These are phyloP conservation scores for Amphirosellinia nigrospora DNA, from an alignment of 495 filamentous ascomycete species.

Conservation along the genomic window DNA sequence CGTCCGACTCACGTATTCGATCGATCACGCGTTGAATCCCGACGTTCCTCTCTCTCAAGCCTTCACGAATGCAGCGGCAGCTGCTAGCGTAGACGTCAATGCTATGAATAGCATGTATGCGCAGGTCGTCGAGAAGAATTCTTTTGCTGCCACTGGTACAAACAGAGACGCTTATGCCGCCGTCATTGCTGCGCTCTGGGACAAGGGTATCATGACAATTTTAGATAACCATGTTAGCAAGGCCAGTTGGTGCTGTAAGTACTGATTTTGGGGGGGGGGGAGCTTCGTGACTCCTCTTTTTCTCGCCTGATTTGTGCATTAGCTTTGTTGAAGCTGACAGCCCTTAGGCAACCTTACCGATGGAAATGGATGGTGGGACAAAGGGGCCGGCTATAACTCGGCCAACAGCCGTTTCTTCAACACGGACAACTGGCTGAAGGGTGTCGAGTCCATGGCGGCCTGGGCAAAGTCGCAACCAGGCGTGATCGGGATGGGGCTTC, in stretches of 20 bases:
- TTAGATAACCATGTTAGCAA: conserved; percentile 59
- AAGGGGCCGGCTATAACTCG: conserved; percentile 49
- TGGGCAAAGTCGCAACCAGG: conserved; percentile 48
- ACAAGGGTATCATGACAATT: conserved; percentile 50
- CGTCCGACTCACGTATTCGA: conserved; percentile 59
- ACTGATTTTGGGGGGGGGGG: neutral
- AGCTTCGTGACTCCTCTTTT: neutral
- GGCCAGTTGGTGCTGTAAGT: conserved; percentile 57
- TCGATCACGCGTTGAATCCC: conserved; percentile 56
- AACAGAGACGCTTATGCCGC: conserved; percentile 46
- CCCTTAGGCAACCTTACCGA: conserved; percentile 46
- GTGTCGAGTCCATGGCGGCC: conserved; percentile 47
- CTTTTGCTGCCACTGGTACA: conserved; percentile 43
- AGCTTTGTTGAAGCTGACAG: conserved; percentile 8
- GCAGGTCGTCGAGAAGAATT: conserved; percentile 47
- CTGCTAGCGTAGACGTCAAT: conserved; percentile 38
- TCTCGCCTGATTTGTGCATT: neutral
- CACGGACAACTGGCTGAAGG: conserved; percentile 50
- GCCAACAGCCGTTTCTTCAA: conserved; percentile 54
- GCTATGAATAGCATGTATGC: conserved; percentile 45
- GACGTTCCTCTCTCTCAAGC: conserved; percentile 43
- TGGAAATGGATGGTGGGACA: conserved; percentile 62
- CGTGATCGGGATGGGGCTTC: conserved; percentile 54
- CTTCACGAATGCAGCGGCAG: conserved; percentile 46
- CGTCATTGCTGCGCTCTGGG: conserved; percentile 50